Conservation (phyloP, 75 land plant genomes). For the Cunninghamia lanceolata region DNA sequence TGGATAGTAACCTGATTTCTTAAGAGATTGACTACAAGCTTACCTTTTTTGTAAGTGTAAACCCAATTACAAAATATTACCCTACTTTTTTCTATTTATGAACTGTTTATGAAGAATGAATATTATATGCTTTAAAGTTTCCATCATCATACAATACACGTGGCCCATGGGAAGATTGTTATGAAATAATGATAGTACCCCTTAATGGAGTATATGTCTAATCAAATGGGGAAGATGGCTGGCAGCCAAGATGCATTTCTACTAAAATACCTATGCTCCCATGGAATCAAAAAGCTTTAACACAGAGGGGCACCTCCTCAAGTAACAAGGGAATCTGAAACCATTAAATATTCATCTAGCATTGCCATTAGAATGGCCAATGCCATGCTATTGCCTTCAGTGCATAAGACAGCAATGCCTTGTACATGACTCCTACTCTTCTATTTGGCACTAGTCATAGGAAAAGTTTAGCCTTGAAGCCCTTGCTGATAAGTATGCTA, state of each 20-base stretch:
- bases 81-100: too few relatives aligned
- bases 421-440: neutral
- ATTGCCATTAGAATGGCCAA: neutral
- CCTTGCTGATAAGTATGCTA: neutral
- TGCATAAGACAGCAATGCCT: neutral
- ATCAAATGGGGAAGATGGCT: neutral
- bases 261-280: neutral
- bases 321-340: neutral
- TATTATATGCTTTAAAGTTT: neutral
- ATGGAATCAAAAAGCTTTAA: neutral
- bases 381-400: neutral
- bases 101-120: too few relatives aligned
- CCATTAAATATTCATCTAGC: neutral
- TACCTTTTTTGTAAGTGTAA: neutral
- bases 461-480: neutral
- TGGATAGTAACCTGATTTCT: neutral
- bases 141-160: neutral
- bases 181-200: neutral
- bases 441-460: neutral
- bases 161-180: neutral
- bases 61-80: too few relatives aligned
- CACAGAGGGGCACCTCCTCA: neutral
- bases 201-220: neutral
- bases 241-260: neutral
- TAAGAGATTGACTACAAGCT: neutral